Base-by-base conservation (phyloP, 441 rosid genomes). In the Bruguiera hainesii region DNA sequence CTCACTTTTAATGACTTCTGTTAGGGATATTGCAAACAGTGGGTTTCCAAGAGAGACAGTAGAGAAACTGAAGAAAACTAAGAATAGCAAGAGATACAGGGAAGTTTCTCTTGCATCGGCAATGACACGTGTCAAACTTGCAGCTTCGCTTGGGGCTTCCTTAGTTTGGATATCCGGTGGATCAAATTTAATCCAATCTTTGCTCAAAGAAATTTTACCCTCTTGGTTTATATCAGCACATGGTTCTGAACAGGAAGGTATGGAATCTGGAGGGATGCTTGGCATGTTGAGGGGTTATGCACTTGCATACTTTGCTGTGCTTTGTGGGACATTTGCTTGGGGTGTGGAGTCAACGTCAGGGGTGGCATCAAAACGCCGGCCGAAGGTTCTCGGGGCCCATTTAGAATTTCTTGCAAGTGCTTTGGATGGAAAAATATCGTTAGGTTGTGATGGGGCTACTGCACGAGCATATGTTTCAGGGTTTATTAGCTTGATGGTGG, bases 121-220 rank as follows among this genome's bases (percentile, higher is more conserved):
- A 49, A 89, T 91, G 92, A 75, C 79, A n/a, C 98, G 86, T 58
- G 91, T 88, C 72, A 88, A 78, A 74, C 83, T 93, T 35, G 99
- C 98, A 55, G 96, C 98, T 67, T 88, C 97, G 3, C 90, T 96
- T 51, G 97, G 94, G 56, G 98, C 99, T 65, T 90, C 97, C 48
- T 73, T 96, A 20, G 86, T 90, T 70, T 93, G 96, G 96, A 86
- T 89, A 65, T 82, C 96, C 2, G 97, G 98, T 49, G 97, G 99
- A 50, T 57, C 73, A 66, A 80, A 52, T 76, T 73, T 93, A 83
- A 90, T 96, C 26, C 96, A 89, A 65, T 77, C 89, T 62, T 78
- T 93, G 77, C 81, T 93, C 63, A 89, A 80, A 71, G 97, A 93
- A 80, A 89, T 96, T 18, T 73, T 96, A 64, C 99, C 98, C 4